Evolutionary conservation across 805 yeast genomes (phyloP), one percentile per base, ranked within the genome.

Genomic region (Starmera dryadoides): DNA sequence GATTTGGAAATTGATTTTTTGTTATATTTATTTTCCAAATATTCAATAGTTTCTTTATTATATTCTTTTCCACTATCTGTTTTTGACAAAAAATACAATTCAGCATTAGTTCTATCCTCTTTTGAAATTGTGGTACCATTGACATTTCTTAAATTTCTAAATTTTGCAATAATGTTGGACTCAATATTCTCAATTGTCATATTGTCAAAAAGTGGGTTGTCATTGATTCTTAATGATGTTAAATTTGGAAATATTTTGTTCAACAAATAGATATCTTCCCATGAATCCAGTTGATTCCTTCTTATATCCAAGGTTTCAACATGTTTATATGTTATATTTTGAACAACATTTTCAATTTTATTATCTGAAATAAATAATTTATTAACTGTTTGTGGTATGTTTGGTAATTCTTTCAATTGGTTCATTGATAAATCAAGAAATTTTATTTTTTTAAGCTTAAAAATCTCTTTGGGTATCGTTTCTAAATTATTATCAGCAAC

Each of bases 41-140:
- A 3, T 36, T 33, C 82, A 83, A 80, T 22, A 73, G 52, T 16
- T 26, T 28, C 31, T 14, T 31, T 34, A 17, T 59, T 47, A 32
- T 58, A 64, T 1, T 32, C 32, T 36, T 63, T 47, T 6, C 58
- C 53, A 1, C 53, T 51, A 8, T 39, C 33, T 0, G 83, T 74
- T 43, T 68, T 68, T 5, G 78, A 66, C 22, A 83, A 62, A 43
- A 83, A 78, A 52, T 73, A 86, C 4, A 84, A 53, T 54, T 87
- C 95, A 1, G 85, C 81, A 46, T 80, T 83, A 6, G 42, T 46
- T 15, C 87, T 64, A 36, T 79, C 83, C 2, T 59, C 66, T 0
- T 34, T 40, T 3, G 62, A 52, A 8, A 86, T 59, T 0, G 29
- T 37, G 0, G 78, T 68, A 1, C 95, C 95, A 50, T 88, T 79